Percentiles rank a stretch among this genome's conserved stretches.
phyloP scores from a whole-genome alignment of 2,329 filamentous ascomycete genomes.

The Verticillium dahliae region DNA sequence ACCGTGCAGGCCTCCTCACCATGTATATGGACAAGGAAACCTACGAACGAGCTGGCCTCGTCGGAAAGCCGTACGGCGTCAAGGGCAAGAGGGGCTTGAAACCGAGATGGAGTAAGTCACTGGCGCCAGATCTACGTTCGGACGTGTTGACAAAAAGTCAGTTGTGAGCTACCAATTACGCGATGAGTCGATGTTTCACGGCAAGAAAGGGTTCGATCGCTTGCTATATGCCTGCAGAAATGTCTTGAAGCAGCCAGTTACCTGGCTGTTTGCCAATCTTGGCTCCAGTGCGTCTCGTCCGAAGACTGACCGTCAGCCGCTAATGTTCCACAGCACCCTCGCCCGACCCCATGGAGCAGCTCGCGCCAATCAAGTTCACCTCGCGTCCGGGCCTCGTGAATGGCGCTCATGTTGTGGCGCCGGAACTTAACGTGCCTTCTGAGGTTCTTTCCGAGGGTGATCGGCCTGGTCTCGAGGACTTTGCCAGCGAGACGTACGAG shows the following conservation, averaged over 20 bases:
- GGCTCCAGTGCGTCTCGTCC: conserved; percentile 30
- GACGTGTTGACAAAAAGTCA: conserved; percentile 29
- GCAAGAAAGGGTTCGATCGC: conserved; percentile 77
- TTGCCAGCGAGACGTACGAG: conserved; percentile 60
- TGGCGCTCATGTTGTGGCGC: conserved; percentile 19
- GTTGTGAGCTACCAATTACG: conserved; percentile 74
- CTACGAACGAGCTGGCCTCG: conserved; percentile 77
- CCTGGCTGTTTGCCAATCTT: conserved; percentile 74
- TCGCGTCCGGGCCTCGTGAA: conserved; percentile 23
- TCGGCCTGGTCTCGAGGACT: conserved; percentile 52
- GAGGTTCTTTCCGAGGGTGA: conserved; percentile 26
- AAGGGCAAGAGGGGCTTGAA: conserved; percentile 56
- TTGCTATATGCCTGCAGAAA: conserved; percentile 73
- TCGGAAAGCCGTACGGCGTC: conserved; percentile 58
- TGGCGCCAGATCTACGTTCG: neutral
- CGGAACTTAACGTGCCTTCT: conserved; percentile 19
- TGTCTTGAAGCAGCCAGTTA: conserved; percentile 59
- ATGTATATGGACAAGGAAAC: conserved; percentile 75
- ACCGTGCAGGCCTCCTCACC: conserved; percentile 54
- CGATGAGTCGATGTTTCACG: conserved; percentile 68
- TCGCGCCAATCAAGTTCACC: conserved; percentile 36
- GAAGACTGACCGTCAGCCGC: neutral
- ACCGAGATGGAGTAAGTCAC: conserved; percentile 62
- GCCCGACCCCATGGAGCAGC: conserved; percentile 41
- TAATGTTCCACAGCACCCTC: conserved; percentile 28